Conservation (phyloP, 495 filamentous ascomycete species). For the Talaromyces adpressus region DNA sequence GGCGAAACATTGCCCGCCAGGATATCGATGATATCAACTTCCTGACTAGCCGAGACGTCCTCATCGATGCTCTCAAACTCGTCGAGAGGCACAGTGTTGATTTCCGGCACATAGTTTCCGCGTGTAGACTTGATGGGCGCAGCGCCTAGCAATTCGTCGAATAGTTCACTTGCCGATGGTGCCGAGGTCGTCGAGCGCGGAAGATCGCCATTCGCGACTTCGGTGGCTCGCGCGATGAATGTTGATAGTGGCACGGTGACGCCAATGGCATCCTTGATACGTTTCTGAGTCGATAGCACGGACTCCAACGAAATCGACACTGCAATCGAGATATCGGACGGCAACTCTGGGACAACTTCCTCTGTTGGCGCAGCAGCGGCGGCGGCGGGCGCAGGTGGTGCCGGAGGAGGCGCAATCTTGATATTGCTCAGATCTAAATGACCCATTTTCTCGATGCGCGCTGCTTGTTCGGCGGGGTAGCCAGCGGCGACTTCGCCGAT, state of each 20-base stretch:
- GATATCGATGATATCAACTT: conserved; percentile 69
- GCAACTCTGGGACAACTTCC: conserved; percentile 27
- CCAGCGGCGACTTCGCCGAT: conserved; percentile 65
- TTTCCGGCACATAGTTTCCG: conserved; percentile 65
- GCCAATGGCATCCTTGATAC: conserved; percentile 65
- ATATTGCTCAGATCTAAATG: conserved; percentile 94
- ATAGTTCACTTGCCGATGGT: conserved; percentile 73
- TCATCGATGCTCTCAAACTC: conserved; percentile 13
- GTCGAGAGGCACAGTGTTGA: conserved; percentile 50
- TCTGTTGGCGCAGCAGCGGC: conserved; percentile 12
- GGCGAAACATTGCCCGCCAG: conserved; percentile 46
- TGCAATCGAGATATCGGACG: conserved; percentile 36
- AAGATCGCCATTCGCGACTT: conserved; percentile 78
- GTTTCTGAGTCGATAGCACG: conserved; percentile 72
- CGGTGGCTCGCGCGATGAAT: conserved; percentile 76
- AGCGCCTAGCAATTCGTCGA: conserved; percentile 78
- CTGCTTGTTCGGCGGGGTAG: conserved; percentile 62
- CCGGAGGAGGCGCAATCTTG: conserved; percentile 63
- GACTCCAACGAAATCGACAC: conserved; percentile 70
- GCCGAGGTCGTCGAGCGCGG: conserved; percentile 54
- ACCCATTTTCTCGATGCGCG: conserved; percentile 61
- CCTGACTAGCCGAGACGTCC: conserved; percentile 7
- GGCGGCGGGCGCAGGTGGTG: conserved; percentile 30
- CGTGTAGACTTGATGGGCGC: conserved; percentile 46
- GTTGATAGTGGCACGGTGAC: conserved; percentile 77